These are phyloP conservation scores for Hippophae gyantsensis DNA, from an alignment of 306 rosid genomes.

Conservation along the genomic window DNA sequence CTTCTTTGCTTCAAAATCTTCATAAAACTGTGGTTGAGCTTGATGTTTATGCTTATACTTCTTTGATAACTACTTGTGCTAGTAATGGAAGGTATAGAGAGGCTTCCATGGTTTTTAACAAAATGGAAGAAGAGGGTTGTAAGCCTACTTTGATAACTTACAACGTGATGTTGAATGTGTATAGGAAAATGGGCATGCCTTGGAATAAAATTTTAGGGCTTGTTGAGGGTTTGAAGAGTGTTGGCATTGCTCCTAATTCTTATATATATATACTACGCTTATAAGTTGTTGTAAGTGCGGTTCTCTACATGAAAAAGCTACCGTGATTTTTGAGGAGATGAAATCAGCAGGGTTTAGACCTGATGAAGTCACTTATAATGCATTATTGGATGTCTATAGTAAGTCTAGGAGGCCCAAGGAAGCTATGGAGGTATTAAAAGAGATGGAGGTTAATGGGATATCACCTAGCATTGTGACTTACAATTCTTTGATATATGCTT, in stretches of 20 bases:
- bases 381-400: slow-evolving; percentile 82
- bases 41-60: slow-evolving; percentile 79
- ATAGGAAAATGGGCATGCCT: slow-evolving; percentile 89
- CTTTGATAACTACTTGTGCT: slow-evolving; percentile 66
- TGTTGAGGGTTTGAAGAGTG: slow-evolving; percentile 41
- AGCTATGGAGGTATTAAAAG: slow-evolving; percentile 67
- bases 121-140: slow-evolving; percentile 66
- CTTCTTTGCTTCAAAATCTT: slow-evolving; percentile 43
- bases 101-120: slow-evolving; percentile 52
- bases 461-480: slow-evolving; percentile 54
- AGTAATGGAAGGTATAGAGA: slow-evolving; percentile 60
- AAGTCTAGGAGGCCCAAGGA: slow-evolving; percentile 69
- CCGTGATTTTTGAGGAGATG: slow-evolving; percentile 50
- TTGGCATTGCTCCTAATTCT: slow-evolving; percentile 61
- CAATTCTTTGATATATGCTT: slow-evolving; percentile 75
- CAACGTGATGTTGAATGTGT: slow-evolving; percentile 66
- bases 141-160: slow-evolving; percentile 65
- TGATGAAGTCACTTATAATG: slow-evolving; percentile 72
- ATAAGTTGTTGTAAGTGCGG: slow-evolving; percentile 70
- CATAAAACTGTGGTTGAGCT: slow-evolving; percentile 40
- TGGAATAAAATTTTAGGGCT: slow-evolving; percentile 53
- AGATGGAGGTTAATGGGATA: slow-evolving; percentile 69
- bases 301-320: slow-evolving; percentile 61
- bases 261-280: slow-evolving; percentile 67
- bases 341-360: slow-evolving; percentile 49